Conservation (phyloP, 2,329 filamentous ascomycete genomes). For the Colletotrichum tabaci region DNA sequence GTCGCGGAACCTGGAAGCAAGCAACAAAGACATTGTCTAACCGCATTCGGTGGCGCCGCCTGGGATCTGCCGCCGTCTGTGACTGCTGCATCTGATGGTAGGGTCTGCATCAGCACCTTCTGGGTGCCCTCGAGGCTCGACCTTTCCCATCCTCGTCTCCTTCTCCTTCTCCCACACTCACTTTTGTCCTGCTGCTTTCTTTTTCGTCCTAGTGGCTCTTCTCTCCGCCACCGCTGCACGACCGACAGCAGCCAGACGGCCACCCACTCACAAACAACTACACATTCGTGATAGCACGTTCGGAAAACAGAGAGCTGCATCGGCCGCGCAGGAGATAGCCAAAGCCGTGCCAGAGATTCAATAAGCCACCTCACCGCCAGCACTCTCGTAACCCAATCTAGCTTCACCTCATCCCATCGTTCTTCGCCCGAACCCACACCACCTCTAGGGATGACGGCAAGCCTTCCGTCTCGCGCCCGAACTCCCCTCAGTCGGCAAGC, state of each 20-base stretch:
- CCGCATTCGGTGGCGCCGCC: conserved; percentile 14
- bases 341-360: conserved; percentile 24
- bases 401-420: conserved; percentile 13
- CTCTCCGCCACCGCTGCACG: conserved; percentile 1
- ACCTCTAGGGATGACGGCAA: neutral
- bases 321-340: conserved; percentile 11
- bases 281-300: neutral
- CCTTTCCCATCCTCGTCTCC: neutral
- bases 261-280: neutral
- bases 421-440: conserved; percentile 4
- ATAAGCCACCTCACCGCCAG: conserved; percentile 34
- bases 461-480: conserved; percentile 1
- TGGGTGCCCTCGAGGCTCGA: neutral
- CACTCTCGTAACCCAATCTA: neutral
- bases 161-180: neutral
- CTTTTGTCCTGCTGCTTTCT: neutral
- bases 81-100: conserved; percentile 5
- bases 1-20: neutral
- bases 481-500: neutral
- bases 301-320: neutral
- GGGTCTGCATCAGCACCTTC: conserved; percentile 7
- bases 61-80: conserved; percentile 11
- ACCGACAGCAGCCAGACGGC: neutral
- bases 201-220: neutral
- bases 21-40: conserved; percentile 10